Conservation (phyloP, 352 stramenopile species). For the Globisporangium middletonii region DNA sequence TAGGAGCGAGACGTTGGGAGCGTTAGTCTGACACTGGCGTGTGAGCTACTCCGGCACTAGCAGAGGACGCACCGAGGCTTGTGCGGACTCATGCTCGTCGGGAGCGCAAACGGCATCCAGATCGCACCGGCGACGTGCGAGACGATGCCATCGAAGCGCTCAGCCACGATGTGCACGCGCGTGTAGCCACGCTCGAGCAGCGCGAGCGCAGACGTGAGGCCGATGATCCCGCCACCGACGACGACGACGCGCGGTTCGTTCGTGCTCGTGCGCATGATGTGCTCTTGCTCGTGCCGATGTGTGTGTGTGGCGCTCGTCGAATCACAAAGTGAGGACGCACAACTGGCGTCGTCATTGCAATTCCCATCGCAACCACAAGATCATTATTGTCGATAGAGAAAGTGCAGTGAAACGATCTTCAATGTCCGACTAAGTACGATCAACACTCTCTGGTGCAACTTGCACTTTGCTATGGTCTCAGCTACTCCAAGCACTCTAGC, state of each 20-base stretch:
- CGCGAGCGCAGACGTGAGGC: constrained; percentile 56
- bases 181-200: constrained; percentile 48
- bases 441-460: no score
- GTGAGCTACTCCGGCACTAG: no score
- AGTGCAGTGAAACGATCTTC: no score
- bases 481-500: no score
- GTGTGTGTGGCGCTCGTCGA: background rate
- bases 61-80: constrained; percentile 25
- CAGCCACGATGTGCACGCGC: constrained; percentile 41
- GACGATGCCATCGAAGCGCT: constrained; percentile 46
- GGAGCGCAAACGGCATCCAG: constrained; percentile 68
- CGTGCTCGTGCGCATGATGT: background rate
- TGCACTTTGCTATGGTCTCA: no score
- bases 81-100: constrained; percentile 22
- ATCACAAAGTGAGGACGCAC: background rate
- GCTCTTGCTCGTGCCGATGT: background rate
- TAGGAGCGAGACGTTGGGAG: background rate
- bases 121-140: constrained; percentile 67
- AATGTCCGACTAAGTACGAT: no score
- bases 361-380: no score
- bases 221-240: constrained; percentile 60
- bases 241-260: constrained; percentile 31
- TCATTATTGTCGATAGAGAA: no score
- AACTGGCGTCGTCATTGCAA: no score
- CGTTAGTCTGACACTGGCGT: background rate